Conservation (phyloP, 2,329 filamentous ascomycete genomes). For the Venturia effusa region DNA sequence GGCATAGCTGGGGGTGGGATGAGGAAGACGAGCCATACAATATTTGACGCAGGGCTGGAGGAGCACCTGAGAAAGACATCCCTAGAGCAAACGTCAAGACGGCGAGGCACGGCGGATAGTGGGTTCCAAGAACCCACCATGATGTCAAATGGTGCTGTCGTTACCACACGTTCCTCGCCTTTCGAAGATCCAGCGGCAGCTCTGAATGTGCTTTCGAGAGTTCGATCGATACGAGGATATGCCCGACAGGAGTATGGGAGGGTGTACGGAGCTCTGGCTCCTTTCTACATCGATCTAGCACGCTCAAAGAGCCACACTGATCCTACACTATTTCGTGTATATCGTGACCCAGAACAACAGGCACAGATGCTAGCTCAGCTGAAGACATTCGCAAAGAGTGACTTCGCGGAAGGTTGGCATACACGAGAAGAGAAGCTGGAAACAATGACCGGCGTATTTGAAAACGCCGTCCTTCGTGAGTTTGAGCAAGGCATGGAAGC, state of each 20-base stretch:
- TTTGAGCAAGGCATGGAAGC: slow-evolving; percentile 88
- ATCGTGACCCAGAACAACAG: slow-evolving; percentile 79
- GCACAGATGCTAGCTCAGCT: slow-evolving; percentile 81
- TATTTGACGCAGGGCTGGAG: slow-evolving; percentile 65
- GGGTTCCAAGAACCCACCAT: slow-evolving; percentile 73
- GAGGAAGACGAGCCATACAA: slow-evolving; percentile 41
- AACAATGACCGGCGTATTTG: slow-evolving; percentile 71
- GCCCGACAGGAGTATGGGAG: slow-evolving; percentile 86
- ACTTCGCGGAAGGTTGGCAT: slow-evolving; percentile 65
- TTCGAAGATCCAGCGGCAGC: slow-evolving; percentile 50
- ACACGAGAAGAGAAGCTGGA: slow-evolving; percentile 61
- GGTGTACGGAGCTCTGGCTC: slow-evolving; percentile 76
- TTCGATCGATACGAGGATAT: slow-evolving; percentile 69
- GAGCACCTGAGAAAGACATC: slow-evolving; percentile 45
- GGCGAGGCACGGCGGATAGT: slow-evolving; percentile 39
- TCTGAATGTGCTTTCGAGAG: slow-evolving; percentile 57
- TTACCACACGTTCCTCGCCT: slow-evolving; percentile 23
- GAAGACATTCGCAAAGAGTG: slow-evolving; percentile 65
- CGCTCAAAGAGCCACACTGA: slow-evolving; percentile 64
- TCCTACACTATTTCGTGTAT: slow-evolving; percentile 75
- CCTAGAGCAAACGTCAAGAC: slow-evolving; percentile 19
- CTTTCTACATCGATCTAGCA: slow-evolving; percentile 78
- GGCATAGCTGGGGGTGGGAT: slow-evolving; percentile 25
- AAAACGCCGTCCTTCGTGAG: slow-evolving; percentile 79
- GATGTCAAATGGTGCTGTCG: slow-evolving; percentile 18